These are phyloP conservation scores for Phytophthora pisi DNA, from an alignment of 352 stramenopile genomes.

Conservation along the genomic window DNA sequence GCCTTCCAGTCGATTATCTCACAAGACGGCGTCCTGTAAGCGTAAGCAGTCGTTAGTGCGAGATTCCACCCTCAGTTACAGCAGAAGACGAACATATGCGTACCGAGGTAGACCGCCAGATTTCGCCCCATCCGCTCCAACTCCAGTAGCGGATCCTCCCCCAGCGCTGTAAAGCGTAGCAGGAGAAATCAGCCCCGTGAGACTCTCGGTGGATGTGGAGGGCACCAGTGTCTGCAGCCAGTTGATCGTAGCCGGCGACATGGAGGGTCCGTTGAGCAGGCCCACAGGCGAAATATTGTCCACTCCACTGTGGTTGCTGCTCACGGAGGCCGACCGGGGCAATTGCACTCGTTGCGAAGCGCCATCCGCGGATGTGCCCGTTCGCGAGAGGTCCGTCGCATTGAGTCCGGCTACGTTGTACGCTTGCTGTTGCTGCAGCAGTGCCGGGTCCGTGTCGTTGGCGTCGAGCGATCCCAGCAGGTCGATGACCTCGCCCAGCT, in stretches of 20 bases:
- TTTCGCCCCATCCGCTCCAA: constrained; percentile 31
- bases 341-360: constrained; percentile 51
- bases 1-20: constrained; percentile 89
- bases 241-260: constrained; percentile 79
- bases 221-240: constrained; percentile 79
- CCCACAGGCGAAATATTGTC: constrained; percentile 66
- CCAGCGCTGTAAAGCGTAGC: constrained; percentile 43
- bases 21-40: constrained; percentile 57
- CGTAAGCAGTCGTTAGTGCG: not conserved
- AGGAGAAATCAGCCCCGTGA: constrained; percentile 65
- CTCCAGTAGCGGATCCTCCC: constrained; percentile 22
- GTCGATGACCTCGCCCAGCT: constrained; percentile 74
- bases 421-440: constrained; percentile 28
- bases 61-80: not conserved
- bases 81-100: constrained; percentile 1
- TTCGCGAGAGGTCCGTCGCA: constrained; percentile 1
- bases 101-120: constrained; percentile 39
- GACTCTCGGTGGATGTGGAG: constrained; percentile 67
- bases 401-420: constrained; percentile 5
- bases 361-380: not conserved
- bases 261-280: constrained; percentile 59
- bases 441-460: constrained; percentile 44
- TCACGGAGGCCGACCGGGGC: constrained; percentile 49
- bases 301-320: constrained; percentile 44
- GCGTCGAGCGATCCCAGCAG: constrained; percentile 68